Evolutionary conservation across 2,329 filamentous ascomycete species (phyloP).

Genomic region (Nemania sp.): DNA sequence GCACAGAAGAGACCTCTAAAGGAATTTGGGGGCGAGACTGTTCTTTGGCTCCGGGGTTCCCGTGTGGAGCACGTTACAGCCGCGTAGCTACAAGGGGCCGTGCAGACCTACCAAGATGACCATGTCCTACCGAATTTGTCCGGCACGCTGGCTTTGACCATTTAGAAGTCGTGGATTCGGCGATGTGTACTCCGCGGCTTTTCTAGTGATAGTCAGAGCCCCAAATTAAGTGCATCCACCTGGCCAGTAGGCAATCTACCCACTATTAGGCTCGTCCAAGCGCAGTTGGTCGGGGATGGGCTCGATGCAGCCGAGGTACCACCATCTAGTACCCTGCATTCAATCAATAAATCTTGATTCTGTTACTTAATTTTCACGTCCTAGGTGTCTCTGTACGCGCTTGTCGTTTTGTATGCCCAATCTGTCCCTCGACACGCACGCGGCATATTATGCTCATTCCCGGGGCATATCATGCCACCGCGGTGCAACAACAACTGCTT

Average conservation of each 20-base stretch:
- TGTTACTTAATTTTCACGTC: slow-evolving; percentile 28
- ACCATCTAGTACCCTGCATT: slow-evolving; percentile 33
- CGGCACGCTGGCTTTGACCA: slow-evolving; percentile 18
- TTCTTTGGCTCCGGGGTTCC: background rate
- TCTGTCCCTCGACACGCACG: slow-evolving; percentile 16
- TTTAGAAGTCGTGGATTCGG: slow-evolving; percentile 33
- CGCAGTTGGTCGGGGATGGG: slow-evolving; percentile 14
- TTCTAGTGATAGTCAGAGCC: slow-evolving; percentile 17
- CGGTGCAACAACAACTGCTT: slow-evolving; percentile 13
- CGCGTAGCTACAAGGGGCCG: slow-evolving; percentile 7
- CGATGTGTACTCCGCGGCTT: slow-evolving; percentile 33
- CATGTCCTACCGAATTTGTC: slow-evolving; percentile 18
- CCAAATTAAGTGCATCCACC: slow-evolving; percentile 16
- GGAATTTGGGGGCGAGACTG: slow-evolving; percentile 1
- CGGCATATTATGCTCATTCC: slow-evolving; percentile 10
- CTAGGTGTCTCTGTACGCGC: slow-evolving; percentile 24
- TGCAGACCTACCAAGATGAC: background rate
- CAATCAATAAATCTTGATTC: slow-evolving; percentile 34
- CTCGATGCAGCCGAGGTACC: slow-evolving; percentile 28
- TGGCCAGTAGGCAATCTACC: slow-evolving; percentile 13
- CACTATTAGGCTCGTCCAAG: slow-evolving; percentile 7
- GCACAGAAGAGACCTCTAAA: background rate
- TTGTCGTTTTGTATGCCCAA: slow-evolving; percentile 10
- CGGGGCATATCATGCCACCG: slow-evolving; percentile 9
- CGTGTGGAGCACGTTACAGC: slow-evolving; percentile 8